Evolutionary conservation across 2,329 filamentous ascomycete species (phyloP), one percentile per base, ranked within the genome.

Genomic region (Colletotrichum tropicale): DNA sequence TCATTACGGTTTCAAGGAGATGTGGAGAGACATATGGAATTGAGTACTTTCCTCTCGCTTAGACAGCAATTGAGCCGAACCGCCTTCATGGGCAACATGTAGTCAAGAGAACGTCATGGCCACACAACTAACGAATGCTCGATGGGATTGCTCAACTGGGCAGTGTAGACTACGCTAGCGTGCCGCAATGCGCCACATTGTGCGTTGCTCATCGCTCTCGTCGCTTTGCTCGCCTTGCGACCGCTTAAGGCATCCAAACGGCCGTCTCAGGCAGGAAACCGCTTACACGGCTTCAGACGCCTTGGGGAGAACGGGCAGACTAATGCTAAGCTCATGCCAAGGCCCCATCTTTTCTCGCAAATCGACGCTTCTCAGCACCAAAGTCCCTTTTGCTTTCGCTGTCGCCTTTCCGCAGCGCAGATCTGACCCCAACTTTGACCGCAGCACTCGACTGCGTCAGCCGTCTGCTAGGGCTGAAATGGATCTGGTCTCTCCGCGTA

Each of bases 1-100:
- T 70, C 91, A 94, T 71, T 98, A 98, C 85, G 96, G 97, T 8
- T 92, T 98, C 77, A 94, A 91, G 82, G 92, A 98, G 83, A 94
- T 98, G 86, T 98, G 95, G 96, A 91, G 91, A 80, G 96, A 98
- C 84, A 82, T 98, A 15, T 98, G 32, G 32, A 64, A 15, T 2
- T 64, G 4, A 64, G 10, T 21, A 2, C 28, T 36, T 9, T 34
- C 4, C 18, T 32, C 6, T 9, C 18, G 0, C 5, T 16, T 15
- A 9, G 28, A 24, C 15, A 30, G 15, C 2, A 16, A 2, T 24
- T 21, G n/a, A 52, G n/a, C 43, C 43, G 2, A 3, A 1, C 2
- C 43, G 13, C 10, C 1, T 52, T 21, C 10, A 8, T 2, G 8
- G 3, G 10, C 43, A 8, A 0, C 6, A 21, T 21, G 10, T 1